A percentile compares a stretch with the other conserved stretches of the same genome.
Conservation (phyloP, 1,284 basidiomycete genomes). For the Sanghuangporus weigelae region DNA sequence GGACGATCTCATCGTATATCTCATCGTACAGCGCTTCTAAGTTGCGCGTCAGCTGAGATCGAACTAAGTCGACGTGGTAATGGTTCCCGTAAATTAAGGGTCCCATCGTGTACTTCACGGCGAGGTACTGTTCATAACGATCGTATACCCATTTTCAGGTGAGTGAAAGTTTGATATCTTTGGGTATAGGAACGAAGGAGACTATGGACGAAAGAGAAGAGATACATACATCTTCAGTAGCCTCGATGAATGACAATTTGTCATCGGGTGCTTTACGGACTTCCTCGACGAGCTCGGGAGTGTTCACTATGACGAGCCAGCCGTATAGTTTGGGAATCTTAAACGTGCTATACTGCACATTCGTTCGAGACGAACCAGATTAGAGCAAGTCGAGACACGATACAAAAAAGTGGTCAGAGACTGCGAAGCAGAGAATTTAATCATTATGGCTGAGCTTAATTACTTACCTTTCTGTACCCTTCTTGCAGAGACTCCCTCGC, state of each 20-base stretch:
- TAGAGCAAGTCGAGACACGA: too few relatives aligned
- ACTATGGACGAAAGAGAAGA: too few relatives aligned
- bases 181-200: too few relatives aligned
- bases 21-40: conserved; percentile 17
- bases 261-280: conserved; percentile 30
- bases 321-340: conserved; percentile 28
- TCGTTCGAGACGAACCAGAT: too few relatives aligned
- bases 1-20: conserved; percentile 19
- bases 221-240: conserved; percentile 24
- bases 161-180: too few relatives aligned
- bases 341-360: conserved; percentile 23
- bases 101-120: conserved; percentile 10
- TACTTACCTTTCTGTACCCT: conserved; percentile 12
- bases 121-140: conserved; percentile 4
- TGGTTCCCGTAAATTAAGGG: conserved; percentile 9
- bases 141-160: too few relatives aligned
- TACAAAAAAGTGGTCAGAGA: too few relatives aligned
- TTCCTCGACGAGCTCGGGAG: conserved; percentile 30
- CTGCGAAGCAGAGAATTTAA: too few relatives aligned
- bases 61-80: conserved; percentile 18
- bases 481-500: conserved; percentile 5
- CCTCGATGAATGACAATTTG: conserved; percentile 28
- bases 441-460: too few relatives aligned
- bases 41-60: conserved; percentile 20
- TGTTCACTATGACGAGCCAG: conserved; percentile 32